These are phyloP conservation scores for Yamadazyma kitorensis DNA, from an alignment of 805 yeast species.

Conservation along the genomic window DNA sequence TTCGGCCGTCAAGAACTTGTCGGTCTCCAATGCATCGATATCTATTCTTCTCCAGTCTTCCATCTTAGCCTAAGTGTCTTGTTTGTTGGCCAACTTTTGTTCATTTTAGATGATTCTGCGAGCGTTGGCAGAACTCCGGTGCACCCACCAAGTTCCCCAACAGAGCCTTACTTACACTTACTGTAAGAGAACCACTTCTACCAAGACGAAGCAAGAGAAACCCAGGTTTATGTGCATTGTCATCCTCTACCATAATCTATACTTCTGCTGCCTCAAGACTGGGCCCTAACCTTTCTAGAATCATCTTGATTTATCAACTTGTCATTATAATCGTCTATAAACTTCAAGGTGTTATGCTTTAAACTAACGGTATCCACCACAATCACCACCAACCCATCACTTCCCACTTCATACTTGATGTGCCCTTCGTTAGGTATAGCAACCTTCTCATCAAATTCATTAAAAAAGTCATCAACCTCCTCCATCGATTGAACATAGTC, in stretches of 20 bases:
- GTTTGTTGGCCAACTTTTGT: too few species aligned
- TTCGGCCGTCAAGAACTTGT: conserved; percentile 59
- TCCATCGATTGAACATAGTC: conserved; percentile 45
- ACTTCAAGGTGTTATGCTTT: conserved; percentile 36
- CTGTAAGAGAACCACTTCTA: too few species aligned
- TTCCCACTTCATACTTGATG: conserved; percentile 58
- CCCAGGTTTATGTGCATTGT: too few species aligned
- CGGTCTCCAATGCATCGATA: conserved; percentile 87
- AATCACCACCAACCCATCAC: conserved; percentile 57
- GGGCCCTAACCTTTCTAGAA: too few species aligned
- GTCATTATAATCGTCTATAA: conserved; percentile 39
- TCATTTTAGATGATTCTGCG: too few species aligned
- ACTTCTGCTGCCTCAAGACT: too few species aligned
- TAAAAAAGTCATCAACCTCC: conserved; percentile 51
- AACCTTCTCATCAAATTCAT: conserved; percentile 47
- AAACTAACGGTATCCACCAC: conserved; percentile 45
- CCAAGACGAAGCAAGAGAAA: too few species aligned
- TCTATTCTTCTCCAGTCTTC: conserved; percentile 94
- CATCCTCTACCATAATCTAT: too few species aligned
- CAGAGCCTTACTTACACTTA: too few species aligned
- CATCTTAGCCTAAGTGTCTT: too few species aligned
- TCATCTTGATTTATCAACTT: conserved; percentile 4
- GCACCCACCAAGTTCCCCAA: too few species aligned
- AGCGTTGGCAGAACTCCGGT: too few species aligned
- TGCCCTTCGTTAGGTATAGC: conserved; percentile 55